A percentile compares a stretch with the other conserved stretches of the same genome.
Conservation (phyloP, 768 basidiomycete genomes). For the Pseudohyphozyma bogoriensis region DNA sequence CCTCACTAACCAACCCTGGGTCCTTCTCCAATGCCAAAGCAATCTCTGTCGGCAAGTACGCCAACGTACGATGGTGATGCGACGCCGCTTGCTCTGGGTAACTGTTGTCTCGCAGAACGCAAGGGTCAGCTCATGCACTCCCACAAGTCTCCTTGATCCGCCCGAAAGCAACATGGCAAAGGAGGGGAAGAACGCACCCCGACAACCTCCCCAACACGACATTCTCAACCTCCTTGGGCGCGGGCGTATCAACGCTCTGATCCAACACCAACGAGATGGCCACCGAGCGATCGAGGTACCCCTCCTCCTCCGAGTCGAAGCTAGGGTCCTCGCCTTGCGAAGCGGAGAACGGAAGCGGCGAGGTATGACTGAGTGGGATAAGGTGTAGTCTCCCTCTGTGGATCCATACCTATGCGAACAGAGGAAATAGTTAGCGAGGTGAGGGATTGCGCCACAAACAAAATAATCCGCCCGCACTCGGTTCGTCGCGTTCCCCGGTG, state of each 20-base stretch:
- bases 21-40: slow-evolving; percentile 57
- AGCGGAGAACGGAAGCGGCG: slow-evolving; percentile 44
- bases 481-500: slow-evolving; percentile 81
- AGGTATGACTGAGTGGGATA: slow-evolving; percentile 66
- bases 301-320: slow-evolving; percentile 44
- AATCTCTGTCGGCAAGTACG: slow-evolving; percentile 68
- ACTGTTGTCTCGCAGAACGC: not conserved
- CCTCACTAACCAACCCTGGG: slow-evolving; percentile 68
- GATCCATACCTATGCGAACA: slow-evolving; percentile 68
- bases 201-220: slow-evolving; percentile 61
- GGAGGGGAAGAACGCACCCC: slow-evolving; percentile 45
- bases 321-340: not conserved
- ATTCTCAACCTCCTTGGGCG: slow-evolving; percentile 53
- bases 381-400: slow-evolving; percentile 71
- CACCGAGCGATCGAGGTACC: slow-evolving; percentile 47
- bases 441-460: too few species aligned
- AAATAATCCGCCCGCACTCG: too few species aligned
- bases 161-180: not conserved
- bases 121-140: not conserved
- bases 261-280: slow-evolving; percentile 58
- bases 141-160: too few species aligned
- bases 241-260: slow-evolving; percentile 48
- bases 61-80: slow-evolving; percentile 68
- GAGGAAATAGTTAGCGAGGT: too few species aligned
- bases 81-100: slow-evolving; percentile 29